Conservation (phyloP, 768 basidiomycete genomes). For the Mycena kentingensis region DNA sequence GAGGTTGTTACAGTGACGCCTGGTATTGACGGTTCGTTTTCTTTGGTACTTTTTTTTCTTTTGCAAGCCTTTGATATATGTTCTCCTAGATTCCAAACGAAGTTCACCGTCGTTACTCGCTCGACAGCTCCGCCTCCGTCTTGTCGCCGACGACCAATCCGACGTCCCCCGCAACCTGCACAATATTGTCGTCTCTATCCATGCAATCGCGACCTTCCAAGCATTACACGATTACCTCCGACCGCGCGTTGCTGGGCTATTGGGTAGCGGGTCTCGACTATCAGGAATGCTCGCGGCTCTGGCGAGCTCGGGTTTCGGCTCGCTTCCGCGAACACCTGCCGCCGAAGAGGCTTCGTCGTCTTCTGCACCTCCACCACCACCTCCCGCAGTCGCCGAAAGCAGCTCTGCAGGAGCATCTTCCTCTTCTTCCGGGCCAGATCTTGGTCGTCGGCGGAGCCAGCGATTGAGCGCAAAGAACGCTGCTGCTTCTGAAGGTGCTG, state of each 20-base stretch:
- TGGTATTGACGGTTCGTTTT: conserved; percentile 69
- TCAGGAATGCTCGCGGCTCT: conserved; percentile 92
- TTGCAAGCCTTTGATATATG: conserved; percentile 8
- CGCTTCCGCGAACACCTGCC: conserved; percentile 41
- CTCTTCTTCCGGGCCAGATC: conserved; percentile 39
- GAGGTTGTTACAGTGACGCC: conserved; percentile 90
- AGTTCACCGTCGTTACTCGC: conserved; percentile 91
- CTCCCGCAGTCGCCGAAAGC: conserved; percentile 32
- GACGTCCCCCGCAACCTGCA: conserved; percentile 85
- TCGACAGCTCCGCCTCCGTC: conserved; percentile 84
- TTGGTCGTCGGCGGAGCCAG: conserved; percentile 76
- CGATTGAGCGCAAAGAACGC: conserved; percentile 73
- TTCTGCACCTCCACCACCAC: conserved; percentile 31
- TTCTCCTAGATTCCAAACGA: conserved; percentile 74
- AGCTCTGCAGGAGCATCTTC: conserved; percentile 36
- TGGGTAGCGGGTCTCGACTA: conserved; percentile 64
- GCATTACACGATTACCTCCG: conserved; percentile 95
- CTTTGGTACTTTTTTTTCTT: conserved; percentile 1
- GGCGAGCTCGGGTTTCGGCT: conserved; percentile 71
- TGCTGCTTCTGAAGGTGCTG: conserved; percentile 13
- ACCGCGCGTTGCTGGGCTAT: conserved; percentile 78
- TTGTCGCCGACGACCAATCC: conserved; percentile 87
- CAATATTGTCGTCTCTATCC: conserved; percentile 95
- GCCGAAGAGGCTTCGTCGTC: conserved; percentile 25
- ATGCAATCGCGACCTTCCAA: conserved; percentile 97